Base-by-base conservation (phyloP, 1,139 yeast species). In the Yueomyces sp. region DNA sequence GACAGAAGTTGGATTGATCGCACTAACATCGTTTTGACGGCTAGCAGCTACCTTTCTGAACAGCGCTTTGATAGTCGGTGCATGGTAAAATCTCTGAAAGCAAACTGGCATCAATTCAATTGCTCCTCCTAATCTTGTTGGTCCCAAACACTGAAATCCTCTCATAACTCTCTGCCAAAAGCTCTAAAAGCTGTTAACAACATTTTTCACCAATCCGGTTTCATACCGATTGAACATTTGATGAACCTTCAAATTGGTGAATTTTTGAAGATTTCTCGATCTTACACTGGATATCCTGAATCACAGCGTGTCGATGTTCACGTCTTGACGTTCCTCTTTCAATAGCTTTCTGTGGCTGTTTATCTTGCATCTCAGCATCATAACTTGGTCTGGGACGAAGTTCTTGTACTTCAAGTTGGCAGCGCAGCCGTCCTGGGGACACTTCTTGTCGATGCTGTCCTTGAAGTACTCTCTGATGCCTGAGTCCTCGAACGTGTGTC, bases 401-500 rank as follows among this genome's bases (percentile, higher is more conserved):
- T 57, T 59, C 11, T 43, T 37, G 32, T 50, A 38, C 3, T 48
- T 39, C 5, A 59, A 43, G 7, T 46, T 48, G 33, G 53, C 51
- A 5, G 49, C 46, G 42, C 65, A 60, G 3, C 57, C 65, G 27
- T 53, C 55, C 42, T 57, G 59, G 12, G 64, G 62, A 42, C 65
- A 60, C 33, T 51, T 52, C 34, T 50, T 48, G 3, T 46, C 37
- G 3, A 39, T 27, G 8, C 44, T 40, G 2, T 45, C 44, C 4
- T 47, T 40, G 34, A 59, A 49, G 35, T 59, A 57, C 32, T 41
- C 46, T 36, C 50, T 41, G 1, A 81, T 64, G 31, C 75, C 68
- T 4, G 54, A 62, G 41, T 64, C 62, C 48, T 81, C 89, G 54
- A 70, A 81, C 0, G 75, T 74, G 59, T 82, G 93, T 1, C 66